phyloP scores from a whole-genome alignment of 495 filamentous ascomycete genomes.

The Saxophila tyrrhenica region DNA sequence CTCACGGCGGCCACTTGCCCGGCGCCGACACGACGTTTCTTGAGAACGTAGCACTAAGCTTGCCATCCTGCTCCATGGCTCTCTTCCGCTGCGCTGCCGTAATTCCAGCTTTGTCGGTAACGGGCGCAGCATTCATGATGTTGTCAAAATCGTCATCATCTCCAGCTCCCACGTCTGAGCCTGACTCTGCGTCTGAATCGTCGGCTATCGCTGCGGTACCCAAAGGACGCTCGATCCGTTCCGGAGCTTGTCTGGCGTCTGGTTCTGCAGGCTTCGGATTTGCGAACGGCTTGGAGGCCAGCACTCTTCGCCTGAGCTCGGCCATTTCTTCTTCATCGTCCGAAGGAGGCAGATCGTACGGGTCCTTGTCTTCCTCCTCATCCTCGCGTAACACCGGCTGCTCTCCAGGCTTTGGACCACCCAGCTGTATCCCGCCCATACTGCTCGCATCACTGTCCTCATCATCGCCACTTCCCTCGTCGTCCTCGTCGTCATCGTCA shows the following conservation, averaged over 20 bases:
- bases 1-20: slow-evolving; percentile 35
- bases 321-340: slow-evolving; percentile 87
- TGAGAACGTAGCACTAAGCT: slow-evolving; percentile 49
- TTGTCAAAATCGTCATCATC: slow-evolving; percentile 55
- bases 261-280: slow-evolving; percentile 46
- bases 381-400: slow-evolving; percentile 35
- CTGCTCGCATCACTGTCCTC: slow-evolving; percentile 16
- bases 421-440: slow-evolving; percentile 46
- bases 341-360: slow-evolving; percentile 62
- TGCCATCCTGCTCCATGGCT: slow-evolving; percentile 29
- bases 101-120: slow-evolving; percentile 73
- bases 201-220: slow-evolving; percentile 8
- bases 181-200: slow-evolving; percentile 61
- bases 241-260: slow-evolving; percentile 26
- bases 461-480: slow-evolving; percentile 37
- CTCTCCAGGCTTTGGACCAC: slow-evolving; percentile 26
- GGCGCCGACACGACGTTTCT: slow-evolving; percentile 49
- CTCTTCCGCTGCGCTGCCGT: slow-evolving; percentile 43
- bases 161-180: slow-evolving; percentile 20
- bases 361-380: slow-evolving; percentile 45
- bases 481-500: slow-evolving; percentile 42
- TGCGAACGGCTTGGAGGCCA: slow-evolving; percentile 76
- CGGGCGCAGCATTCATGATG: slow-evolving; percentile 78
- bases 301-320: slow-evolving; percentile 69
- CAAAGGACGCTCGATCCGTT: slow-evolving; percentile 30